A percentile compares a stretch with the other conserved stretches of the same genome.
Evolutionary conservation across 805 yeast species (phyloP).

Genomic region (Wickerhamomyces bisporus): DNA sequence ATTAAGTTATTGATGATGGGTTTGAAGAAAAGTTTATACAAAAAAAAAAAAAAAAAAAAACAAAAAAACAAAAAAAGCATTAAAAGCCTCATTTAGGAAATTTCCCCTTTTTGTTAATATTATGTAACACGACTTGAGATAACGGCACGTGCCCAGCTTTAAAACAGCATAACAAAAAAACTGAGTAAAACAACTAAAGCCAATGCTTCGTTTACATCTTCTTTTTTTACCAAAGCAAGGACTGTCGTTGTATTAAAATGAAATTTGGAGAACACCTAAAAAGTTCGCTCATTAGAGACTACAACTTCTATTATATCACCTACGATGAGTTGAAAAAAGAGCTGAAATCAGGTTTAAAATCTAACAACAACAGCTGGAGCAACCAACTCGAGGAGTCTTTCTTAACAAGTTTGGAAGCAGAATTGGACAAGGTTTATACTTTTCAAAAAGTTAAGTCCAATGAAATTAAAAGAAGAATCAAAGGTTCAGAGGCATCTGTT

Average conservation of each 20-base stretch:
- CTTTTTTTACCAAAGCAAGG: not conserved
- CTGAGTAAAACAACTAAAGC: no score
- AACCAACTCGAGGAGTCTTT: constrained; percentile 78
- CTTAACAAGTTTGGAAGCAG: constrained; percentile 64
- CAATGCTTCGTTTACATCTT: no score
- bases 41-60: not conserved
- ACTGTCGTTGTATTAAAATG: no score
- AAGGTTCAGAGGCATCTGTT: constrained; percentile 73
- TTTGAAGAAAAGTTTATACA: no score
- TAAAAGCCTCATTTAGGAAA: not conserved
- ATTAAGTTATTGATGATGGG: no score
- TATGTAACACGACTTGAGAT: no score
- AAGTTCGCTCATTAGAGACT: constrained; percentile 84
- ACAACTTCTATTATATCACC: constrained; percentile 83
- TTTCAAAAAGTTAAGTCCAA: constrained; percentile 85
- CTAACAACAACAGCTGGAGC: constrained; percentile 60
- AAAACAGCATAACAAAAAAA: not conserved
- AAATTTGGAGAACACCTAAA: constrained; percentile 94
- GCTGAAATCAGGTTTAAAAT: constrained; percentile 62
- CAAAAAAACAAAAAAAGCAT: not conserved
- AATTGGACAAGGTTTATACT: constrained; percentile 87
- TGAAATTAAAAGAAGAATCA: constrained; percentile 81
- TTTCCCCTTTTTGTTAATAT: no score
- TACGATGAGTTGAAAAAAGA: constrained; percentile 88
- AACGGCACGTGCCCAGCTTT: not conserved